Base-by-base conservation (phyloP, 345 rosid genomes). In the Populus tremula region DNA sequence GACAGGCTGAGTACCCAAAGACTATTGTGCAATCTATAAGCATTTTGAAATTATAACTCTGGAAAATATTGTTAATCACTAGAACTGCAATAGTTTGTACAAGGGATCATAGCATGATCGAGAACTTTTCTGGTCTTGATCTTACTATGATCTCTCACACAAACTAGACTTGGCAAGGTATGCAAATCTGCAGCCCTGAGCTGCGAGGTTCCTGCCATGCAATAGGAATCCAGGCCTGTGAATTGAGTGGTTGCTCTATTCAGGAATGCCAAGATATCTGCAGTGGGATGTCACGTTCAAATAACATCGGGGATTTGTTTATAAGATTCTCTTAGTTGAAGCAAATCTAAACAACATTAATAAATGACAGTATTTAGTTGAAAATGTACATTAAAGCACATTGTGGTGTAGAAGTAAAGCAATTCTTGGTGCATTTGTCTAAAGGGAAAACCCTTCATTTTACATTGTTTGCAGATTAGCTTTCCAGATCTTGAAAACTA, bases 401-500 rank as follows among this genome's bases (percentile, higher is more conserved):
- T 54, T 59, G 27, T 53, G 3, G 9, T 9, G 53, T 47, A 47
- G 53, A 47, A 47, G 18, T 14, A 47, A 12, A 47, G 18, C 18
- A 47, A 47, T 47, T 47, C 18, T 47, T 47, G 18, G 53, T 47
- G 53, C 53, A 47, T 14, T 3, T 47, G 18, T 47, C 18, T 13
- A 47, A 47, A 47, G 5, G 33, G 3, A 63, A 62, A 63, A 63
- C 33, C 70, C 9, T 29, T 31, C 38, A 47, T 16, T 47, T 47
- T 16, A 47, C 53, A 5, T 47, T 73, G 71, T 29, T 70, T 29
- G 70, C 86, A 89, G 92, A 81, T 87, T 38, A 82, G 39, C 63
- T 86, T 87, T 80, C 85, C 92, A 41, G 84, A 84, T 80, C 81
- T 89, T 5, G 63, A 76, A 41, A 87, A 89, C 65, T 87, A 89